phyloP scores from a whole-genome alignment of 2,329 filamentous ascomycete genomes.

The Colletotrichum sp. region DNA sequence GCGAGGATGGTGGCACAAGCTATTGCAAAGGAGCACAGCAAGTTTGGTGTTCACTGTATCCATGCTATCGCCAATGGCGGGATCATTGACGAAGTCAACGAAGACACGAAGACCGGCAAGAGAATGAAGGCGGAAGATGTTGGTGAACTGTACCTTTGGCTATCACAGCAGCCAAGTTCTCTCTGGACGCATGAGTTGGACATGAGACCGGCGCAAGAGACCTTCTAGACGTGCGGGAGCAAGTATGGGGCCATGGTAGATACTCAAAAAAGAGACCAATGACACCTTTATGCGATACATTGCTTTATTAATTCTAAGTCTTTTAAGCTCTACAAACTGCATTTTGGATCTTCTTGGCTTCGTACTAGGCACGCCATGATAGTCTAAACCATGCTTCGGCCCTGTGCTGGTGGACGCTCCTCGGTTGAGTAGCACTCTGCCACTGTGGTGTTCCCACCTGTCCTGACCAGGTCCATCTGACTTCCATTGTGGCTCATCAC shows the following conservation, averaged over 20 bases:
- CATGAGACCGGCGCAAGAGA: constrained; percentile 20
- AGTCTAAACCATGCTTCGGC: background rate
- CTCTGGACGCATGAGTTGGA: constrained; percentile 21
- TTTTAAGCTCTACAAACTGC: background rate
- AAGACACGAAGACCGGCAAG: constrained; percentile 53
- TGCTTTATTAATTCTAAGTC: background rate
- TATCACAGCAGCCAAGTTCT: constrained; percentile 19
- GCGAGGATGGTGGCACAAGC: constrained; percentile 61
- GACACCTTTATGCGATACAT: background rate
- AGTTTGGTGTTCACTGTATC: constrained; percentile 62
- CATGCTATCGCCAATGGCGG: constrained; percentile 63
- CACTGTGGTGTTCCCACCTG: background rate
- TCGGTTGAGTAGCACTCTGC: background rate
- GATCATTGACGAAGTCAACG: constrained; percentile 55
- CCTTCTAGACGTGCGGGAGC: background rate
- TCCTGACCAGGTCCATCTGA: background rate
- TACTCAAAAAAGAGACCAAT: background rate
- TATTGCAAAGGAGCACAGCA: constrained; percentile 60
- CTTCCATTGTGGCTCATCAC: background rate
- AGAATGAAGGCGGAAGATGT: constrained; percentile 64
- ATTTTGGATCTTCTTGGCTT: background rate
- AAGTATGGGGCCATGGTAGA: background rate
- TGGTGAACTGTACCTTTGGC: constrained; percentile 59
- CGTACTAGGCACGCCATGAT: background rate
- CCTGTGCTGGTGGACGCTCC: background rate